Conservation (phyloP, 768 basidiomycete species). For the Suillus plorans region DNA sequence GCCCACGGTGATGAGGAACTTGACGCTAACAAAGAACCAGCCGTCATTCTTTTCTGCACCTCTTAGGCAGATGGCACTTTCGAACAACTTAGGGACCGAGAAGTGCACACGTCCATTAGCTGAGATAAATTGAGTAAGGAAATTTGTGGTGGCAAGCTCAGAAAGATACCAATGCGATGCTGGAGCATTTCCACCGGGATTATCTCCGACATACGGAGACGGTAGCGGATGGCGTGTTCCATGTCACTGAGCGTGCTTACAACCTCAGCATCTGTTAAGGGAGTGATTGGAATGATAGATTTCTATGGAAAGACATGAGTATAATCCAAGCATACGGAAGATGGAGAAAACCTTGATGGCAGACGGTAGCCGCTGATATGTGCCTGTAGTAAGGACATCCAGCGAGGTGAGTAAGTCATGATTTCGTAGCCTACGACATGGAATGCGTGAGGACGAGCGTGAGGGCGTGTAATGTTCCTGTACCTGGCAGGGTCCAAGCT, state of each 20-base stretch:
- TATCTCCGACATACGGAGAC: conserved; percentile 76
- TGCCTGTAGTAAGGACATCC: conserved; percentile 83
- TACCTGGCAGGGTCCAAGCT: conserved; percentile 79
- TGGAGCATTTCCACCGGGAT: conserved; percentile 80
- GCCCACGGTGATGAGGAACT: conserved; percentile 71
- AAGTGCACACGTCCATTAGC: conserved; percentile 82
- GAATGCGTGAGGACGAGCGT: background rate
- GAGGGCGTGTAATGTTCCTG: conserved; percentile 13
- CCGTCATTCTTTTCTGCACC: conserved; percentile 69
- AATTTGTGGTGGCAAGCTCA: conserved; percentile 11
- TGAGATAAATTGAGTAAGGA: conserved; percentile 30
- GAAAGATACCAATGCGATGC: conserved; percentile 59
- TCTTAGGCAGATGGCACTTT: conserved; percentile 69
- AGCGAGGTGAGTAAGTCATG: conserved; percentile 91
- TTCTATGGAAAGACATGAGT: conserved; percentile 49
- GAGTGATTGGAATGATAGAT: conserved; percentile 61
- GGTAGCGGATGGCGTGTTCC: conserved; percentile 76
- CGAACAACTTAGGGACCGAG: conserved; percentile 69
- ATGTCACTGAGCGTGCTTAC: conserved; percentile 65
- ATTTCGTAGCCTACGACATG: conserved; percentile 69
- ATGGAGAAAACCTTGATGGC: conserved; percentile 63
- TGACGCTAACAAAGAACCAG: conserved; percentile 84
- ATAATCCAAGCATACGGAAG: conserved; percentile 14
- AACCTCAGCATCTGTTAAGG: conserved; percentile 67
- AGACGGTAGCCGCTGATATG: conserved; percentile 80